Conservation (phyloP, 139 green algal genomes). For the Penium margaritaceum region DNA sequence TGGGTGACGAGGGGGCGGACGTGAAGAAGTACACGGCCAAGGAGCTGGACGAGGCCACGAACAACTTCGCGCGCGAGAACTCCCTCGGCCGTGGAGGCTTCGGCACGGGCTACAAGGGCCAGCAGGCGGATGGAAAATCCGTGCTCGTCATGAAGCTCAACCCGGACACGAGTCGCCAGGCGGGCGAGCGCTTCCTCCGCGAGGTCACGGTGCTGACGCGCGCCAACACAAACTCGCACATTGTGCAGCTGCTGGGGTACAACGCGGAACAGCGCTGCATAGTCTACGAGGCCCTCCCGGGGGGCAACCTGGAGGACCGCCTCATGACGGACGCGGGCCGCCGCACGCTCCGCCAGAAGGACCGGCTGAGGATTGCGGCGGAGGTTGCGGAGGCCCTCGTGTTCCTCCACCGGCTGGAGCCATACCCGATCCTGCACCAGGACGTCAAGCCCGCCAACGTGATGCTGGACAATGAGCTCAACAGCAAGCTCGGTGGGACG, state of each 20-base stretch:
- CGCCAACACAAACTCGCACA: background rate
- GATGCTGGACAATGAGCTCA: background rate
- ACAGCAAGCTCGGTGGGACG: background rate
- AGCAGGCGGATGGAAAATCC: background rate
- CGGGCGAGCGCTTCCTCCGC: background rate
- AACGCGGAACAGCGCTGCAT: constrained; percentile 1
- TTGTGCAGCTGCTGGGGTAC: background rate
- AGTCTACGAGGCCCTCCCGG: background rate
- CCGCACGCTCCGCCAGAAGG: background rate
- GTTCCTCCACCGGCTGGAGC: background rate
- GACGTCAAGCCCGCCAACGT: constrained; percentile 2
- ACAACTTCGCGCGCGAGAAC: constrained; percentile 10
- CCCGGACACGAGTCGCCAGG: background rate
- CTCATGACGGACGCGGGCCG: background rate
- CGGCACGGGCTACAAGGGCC: background rate
- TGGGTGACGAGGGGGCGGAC: background rate
- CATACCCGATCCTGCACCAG: background rate
- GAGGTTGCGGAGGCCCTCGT: background rate
- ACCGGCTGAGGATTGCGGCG: background rate
- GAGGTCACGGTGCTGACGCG: background rate
- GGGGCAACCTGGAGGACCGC: constrained; percentile 2
- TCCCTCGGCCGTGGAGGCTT: constrained; percentile 3
- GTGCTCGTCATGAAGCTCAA: constrained; percentile 9
- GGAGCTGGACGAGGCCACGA: constrained; percentile 13
- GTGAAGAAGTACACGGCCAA: background rate